Evolutionary conservation across 768 basidiomycete species (phyloP), one percentile per base, ranked within the genome.

Genomic region (Pleurotus tuoliensis): DNA sequence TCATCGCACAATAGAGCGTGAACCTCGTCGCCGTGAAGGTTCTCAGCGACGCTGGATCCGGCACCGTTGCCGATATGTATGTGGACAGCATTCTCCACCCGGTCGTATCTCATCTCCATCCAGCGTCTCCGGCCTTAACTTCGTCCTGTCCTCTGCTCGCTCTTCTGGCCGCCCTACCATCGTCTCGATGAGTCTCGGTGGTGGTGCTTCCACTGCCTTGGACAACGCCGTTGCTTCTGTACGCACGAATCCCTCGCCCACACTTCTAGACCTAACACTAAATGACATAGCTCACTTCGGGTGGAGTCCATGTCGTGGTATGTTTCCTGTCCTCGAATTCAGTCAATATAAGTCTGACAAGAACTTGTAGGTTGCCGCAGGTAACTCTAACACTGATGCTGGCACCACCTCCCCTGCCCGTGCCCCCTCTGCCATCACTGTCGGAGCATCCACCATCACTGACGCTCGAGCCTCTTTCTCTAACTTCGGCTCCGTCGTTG

Each of bases 21-120:
- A 66, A 57, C 41, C 51, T 77, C 52, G 68, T 76, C 56, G 73
- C 76, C 2, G 74, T 78, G 54, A 78, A 77, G 59, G 76, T 78
- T 16, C 66, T 77, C 55, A 65, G 64, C 47, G 72, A 74, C 53
- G 45, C 47, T 22, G 74, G 73, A 25, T 53, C 49, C 20, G 50
- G 66, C 18, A 24, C 58, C 12, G 57, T 61, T 16, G 55, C 67
- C 15, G 67, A 67, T 39, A 63, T 68, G 69, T 71, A 47, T 60
- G 65, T 55, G 48, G 7, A 25, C 20, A 16, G 51, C 24, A n/a
- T 56, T 41, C 13, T 11, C n/a, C 27, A 25, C 22, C 16, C n/a
- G 15, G 6, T n/a, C 7, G 5, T 46, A n/a, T 39, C 37, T 43
- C 5, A 16, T 41, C 30, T 24, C 18, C 27, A 40, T 37, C 38